These are phyloP conservation scores for Ambrosiella cleistominuta DNA, from an alignment of 2,329 filamentous ascomycete genomes.

Conservation along the genomic window DNA sequence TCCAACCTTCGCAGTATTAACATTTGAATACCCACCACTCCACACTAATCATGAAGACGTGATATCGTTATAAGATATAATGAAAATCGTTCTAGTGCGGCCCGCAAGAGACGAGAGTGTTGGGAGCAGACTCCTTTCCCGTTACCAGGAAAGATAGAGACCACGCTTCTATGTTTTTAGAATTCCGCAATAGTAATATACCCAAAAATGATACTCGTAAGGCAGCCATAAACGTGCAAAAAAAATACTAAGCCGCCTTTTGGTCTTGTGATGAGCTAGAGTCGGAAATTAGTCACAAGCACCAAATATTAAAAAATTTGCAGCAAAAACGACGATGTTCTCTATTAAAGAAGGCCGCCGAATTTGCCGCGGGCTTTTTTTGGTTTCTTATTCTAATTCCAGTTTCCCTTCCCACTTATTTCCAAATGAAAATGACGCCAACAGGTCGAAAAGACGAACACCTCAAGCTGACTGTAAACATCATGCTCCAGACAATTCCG, in stretches of 20 bases:
- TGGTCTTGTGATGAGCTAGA: constrained; percentile 7
- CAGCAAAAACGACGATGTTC: constrained; percentile 1
- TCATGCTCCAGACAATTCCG: background rate
- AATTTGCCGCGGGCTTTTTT: background rate
- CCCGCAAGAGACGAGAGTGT: background rate
- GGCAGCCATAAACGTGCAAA: background rate
- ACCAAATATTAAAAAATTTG: background rate
- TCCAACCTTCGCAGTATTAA: background rate
- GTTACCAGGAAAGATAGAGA: background rate
- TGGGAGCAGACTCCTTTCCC: background rate
- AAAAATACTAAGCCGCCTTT: background rate
- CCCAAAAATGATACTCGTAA: constrained; percentile 8
- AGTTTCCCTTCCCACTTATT: background rate
- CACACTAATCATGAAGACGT: background rate
- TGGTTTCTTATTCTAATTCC: constrained; percentile 4
- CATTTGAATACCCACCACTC: background rate
- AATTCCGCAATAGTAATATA: constrained; percentile 3
- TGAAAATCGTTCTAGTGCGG: background rate
- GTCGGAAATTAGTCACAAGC: background rate
- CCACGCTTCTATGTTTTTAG: background rate
- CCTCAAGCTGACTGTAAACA: background rate
- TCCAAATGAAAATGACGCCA: background rate
- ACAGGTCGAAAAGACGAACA: background rate
- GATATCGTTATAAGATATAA: background rate
- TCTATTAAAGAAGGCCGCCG: constrained; percentile 1